Percentiles rank a stretch among this genome's conserved stretches.
These are phyloP conservation scores for Trichoderma sp. DNA, from an alignment of 2,329 filamentous ascomycete species.

Conservation along the genomic window DNA sequence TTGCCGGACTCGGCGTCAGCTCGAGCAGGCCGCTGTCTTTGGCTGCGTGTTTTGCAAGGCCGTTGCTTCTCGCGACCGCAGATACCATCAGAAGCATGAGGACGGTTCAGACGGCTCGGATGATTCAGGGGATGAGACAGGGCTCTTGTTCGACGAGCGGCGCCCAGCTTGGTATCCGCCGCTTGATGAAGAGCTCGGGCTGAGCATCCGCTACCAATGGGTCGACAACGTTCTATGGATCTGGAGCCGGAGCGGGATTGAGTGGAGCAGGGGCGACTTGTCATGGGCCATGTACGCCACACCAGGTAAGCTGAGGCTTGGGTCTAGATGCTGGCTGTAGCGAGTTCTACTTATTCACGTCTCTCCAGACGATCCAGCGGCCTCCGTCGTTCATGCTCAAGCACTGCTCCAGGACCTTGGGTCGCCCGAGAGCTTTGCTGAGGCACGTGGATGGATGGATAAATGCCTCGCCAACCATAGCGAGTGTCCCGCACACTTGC, in stretches of 20 bases:
- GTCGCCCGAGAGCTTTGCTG: conserved; percentile 1
- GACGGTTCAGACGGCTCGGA: not conserved
- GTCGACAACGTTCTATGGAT: conserved; percentile 6
- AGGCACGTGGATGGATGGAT: not conserved
- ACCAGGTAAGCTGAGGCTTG: not conserved
- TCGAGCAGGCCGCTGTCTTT: not conserved
- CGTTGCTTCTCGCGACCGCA: conserved; percentile 3
- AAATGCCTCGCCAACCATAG: not conserved
- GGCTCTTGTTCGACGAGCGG: not conserved
- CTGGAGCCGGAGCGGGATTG: not conserved
- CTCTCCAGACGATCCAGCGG: not conserved
- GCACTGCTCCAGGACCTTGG: not conserved
- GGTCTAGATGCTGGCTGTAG: not conserved
- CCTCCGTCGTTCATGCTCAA: conserved; percentile 1
- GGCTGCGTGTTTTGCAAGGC: conserved; percentile 6
- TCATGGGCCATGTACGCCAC: conserved; percentile 10
- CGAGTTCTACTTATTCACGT: not conserved
- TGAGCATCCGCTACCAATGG: conserved; percentile 7
- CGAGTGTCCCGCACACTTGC: not conserved
- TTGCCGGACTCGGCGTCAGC: conserved; percentile 13
- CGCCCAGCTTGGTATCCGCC: not conserved
- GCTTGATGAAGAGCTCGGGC: conserved; percentile 1
- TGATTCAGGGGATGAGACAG: not conserved
- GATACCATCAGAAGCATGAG: conserved; percentile 2
- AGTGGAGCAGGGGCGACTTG: not conserved